phyloP scores from a whole-genome alignment of 352 stramenopile species.

The Phytophthora fragariaefolia region DNA sequence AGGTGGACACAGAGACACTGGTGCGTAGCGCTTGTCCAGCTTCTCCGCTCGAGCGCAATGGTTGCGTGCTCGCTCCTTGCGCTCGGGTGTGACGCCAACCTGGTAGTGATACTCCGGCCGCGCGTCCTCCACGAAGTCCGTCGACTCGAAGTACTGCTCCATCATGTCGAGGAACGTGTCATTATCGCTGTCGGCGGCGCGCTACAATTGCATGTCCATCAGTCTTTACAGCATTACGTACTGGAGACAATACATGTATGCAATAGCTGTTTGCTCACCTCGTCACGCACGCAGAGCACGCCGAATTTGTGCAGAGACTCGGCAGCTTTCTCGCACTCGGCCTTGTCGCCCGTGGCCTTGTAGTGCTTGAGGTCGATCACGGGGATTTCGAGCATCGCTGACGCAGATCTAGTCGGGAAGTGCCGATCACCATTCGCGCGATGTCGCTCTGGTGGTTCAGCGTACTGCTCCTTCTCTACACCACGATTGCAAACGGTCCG shows the following conservation, averaged over 20 bases:
- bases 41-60: slow-evolving; percentile 75
- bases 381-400: slow-evolving; percentile 74
- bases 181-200: slow-evolving; percentile 76
- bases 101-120: slow-evolving; percentile 90
- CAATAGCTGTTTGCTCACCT: slow-evolving; percentile 45
- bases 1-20: slow-evolving; percentile 87
- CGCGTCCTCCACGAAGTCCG: slow-evolving; percentile 89
- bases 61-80: slow-evolving; percentile 86
- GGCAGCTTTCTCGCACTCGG: slow-evolving; percentile 78
- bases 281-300: slow-evolving; percentile 83
- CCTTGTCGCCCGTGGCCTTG: slow-evolving; percentile 68
- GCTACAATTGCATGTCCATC: slow-evolving; percentile 34
- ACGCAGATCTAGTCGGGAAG: background rate
- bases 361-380: slow-evolving; percentile 87
- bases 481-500: slow-evolving; percentile 9
- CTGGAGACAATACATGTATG: background rate
- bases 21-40: slow-evolving; percentile 65
- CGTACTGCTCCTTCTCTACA: slow-evolving; percentile 13
- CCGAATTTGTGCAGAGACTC: slow-evolving; percentile 88
- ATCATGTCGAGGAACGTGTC: slow-evolving; percentile 93
- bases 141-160: slow-evolving; percentile 92
- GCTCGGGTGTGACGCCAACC: slow-evolving; percentile 89
- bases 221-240: slow-evolving; percentile 1
- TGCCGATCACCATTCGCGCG: background rate
- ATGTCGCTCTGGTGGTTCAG: slow-evolving; percentile 11